Percentiles rank a stretch among this genome's conserved stretches.
Evolutionary conservation across 495 filamentous ascomycete species (phyloP).

Genomic region (Podospora conica): DNA sequence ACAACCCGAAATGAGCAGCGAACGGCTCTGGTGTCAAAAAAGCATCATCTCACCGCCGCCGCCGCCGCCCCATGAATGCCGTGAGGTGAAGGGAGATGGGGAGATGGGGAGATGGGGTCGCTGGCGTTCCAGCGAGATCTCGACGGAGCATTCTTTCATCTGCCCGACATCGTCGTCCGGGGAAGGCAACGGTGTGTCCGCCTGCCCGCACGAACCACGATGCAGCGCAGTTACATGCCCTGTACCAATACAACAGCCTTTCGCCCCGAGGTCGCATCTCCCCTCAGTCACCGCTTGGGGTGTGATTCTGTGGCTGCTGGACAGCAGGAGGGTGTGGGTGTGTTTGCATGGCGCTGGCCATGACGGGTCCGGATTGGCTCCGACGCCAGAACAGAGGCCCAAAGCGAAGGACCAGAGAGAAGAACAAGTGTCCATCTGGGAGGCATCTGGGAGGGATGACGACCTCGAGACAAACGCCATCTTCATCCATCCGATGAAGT

Average conservation of each 20-base stretch:
- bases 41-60: background rate
- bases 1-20: background rate
- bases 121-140: background rate
- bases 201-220: background rate
- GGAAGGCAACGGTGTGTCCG: background rate
- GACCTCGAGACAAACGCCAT: constrained; percentile 4
- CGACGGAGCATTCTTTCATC: background rate
- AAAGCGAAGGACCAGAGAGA: background rate
- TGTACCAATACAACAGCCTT: background rate
- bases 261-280: background rate
- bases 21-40: background rate
- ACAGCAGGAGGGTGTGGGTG: background rate
- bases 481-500: background rate
- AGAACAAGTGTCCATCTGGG: background rate
- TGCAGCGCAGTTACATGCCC: background rate
- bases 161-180: background rate
- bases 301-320: constrained; percentile 10
- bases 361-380: background rate
- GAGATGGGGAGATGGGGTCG: background rate
- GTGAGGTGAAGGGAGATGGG: background rate
- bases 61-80: background rate
- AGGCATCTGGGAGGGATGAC: background rate
- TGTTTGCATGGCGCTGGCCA: constrained; percentile 8
- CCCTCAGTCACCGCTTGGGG: constrained; percentile 1
- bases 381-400: background rate